A percentile compares a stretch with the other conserved stretches of the same genome.
phyloP scores from a whole-genome alignment of 176 grass and related monocot genomes.

The Puya raimondii region DNA sequence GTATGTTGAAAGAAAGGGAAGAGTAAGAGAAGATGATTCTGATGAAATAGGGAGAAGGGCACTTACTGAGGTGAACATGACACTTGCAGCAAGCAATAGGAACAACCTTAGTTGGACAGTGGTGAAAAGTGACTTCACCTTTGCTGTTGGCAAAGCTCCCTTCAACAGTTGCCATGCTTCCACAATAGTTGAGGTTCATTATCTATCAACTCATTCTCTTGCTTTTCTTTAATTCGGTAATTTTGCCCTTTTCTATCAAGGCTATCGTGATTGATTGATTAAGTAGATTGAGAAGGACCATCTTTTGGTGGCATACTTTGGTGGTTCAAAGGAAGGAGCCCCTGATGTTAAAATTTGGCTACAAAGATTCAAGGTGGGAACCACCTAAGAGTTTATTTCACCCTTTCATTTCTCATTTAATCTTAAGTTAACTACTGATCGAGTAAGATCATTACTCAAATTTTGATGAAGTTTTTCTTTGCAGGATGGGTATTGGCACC shows the following conservation, averaged over 20 bases:
- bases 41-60: too few relatives aligned
- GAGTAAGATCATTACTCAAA: too few relatives aligned
- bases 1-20: slow-evolving; percentile 4
- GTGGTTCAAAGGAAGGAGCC: slow-evolving; percentile 27
- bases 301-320: slow-evolving; percentile 29
- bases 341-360: slow-evolving; percentile 40
- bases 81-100: too few relatives aligned
- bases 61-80: too few relatives aligned
- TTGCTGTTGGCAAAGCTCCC: slow-evolving; percentile 9
- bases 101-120: slow-evolving; percentile 14
- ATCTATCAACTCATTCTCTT: background rate
- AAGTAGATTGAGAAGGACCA: slow-evolving; percentile 25
- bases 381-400: too few relatives aligned
- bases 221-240: too few relatives aligned
- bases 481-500: slow-evolving; percentile 30
- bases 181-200: slow-evolving; percentile 24
- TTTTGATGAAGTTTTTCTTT: background rate
- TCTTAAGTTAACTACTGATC: too few relatives aligned
- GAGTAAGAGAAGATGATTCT: background rate
- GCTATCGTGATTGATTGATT: background rate
- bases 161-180: slow-evolving; percentile 42
- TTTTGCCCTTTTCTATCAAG: too few relatives aligned
- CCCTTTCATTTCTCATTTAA: too few relatives aligned
- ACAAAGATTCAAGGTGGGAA: slow-evolving; percentile 22
- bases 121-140: slow-evolving; percentile 27